Percentiles rank a stretch among this genome's conserved stretches.
These are phyloP conservation scores for Sistotremastrum niveocremeum DNA, from an alignment of 768 basidiomycete species.

Conservation along the genomic window DNA sequence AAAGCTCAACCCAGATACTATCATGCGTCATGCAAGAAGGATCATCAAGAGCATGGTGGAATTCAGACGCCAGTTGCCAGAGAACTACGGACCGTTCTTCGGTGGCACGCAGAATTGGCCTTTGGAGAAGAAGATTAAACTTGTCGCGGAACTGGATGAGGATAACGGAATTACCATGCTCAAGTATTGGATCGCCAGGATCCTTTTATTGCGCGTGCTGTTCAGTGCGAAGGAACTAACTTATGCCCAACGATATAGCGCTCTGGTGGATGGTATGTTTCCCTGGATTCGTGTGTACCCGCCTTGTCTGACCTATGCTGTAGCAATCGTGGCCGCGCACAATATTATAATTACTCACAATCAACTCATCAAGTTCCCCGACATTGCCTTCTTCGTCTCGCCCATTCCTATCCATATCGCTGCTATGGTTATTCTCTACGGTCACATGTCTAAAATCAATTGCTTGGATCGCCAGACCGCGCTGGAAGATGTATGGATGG, in stretches of 20 bases:
- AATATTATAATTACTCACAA: conserved; percentile 79
- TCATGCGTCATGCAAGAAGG: conserved; percentile 64
- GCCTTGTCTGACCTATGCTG: not conserved
- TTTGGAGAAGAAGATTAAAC: conserved; percentile 44
- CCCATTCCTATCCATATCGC: conserved; percentile 83
- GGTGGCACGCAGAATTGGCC: conserved; percentile 67
- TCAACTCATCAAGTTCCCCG: conserved; percentile 71
- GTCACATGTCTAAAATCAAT: conserved; percentile 70
- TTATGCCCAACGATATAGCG: conserved; percentile 51
- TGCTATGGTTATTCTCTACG: conserved; percentile 83
- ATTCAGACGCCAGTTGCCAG: conserved; percentile 55
- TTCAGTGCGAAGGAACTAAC: conserved; percentile 66
- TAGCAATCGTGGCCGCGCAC: conserved; percentile 77
- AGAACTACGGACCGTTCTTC: conserved; percentile 63
- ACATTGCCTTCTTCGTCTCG: conserved; percentile 79
- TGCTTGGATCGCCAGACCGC: conserved; percentile 50
- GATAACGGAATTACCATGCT: conserved; percentile 73
- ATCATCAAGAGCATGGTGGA: conserved; percentile 68
- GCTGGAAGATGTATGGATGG: conserved; percentile 74
- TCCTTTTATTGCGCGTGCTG: conserved; percentile 62
- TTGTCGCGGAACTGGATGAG: conserved; percentile 64
- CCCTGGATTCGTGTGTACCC: not conserved
- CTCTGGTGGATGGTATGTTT: conserved; percentile 60
- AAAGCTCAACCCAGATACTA: conserved; percentile 50
- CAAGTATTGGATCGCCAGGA: conserved; percentile 71